Evolutionary conservation across 2,329 filamentous ascomycete genomes (phyloP).

Genomic region (Dothideomycetes sp.): DNA sequence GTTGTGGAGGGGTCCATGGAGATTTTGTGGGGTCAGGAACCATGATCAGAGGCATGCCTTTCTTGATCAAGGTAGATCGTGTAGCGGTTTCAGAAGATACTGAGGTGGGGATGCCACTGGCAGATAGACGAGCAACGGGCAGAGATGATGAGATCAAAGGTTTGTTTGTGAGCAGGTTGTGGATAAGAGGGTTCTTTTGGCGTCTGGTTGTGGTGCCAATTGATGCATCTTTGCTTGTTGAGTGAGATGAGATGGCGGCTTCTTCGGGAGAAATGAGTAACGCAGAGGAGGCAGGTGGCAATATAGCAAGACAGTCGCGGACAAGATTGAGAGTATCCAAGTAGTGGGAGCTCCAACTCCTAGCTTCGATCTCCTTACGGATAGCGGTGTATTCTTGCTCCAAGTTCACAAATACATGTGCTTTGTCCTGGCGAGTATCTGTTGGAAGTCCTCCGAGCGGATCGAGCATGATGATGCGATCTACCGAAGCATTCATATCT

Average conservation of each 20-base stretch:
- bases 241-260: conserved; percentile 54
- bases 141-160: conserved; percentile 87
- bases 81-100: conserved; percentile 22
- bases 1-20: conserved; percentile 59
- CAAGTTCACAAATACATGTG: conserved; percentile 84
- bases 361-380: conserved; percentile 40
- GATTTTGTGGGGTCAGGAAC: conserved; percentile 59
- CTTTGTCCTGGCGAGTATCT: conserved; percentile 47
- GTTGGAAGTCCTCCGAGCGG: conserved; percentile 75
- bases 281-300: conserved; percentile 78
- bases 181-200: conserved; percentile 77
- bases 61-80: conserved; percentile 62
- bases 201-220: conserved; percentile 46
- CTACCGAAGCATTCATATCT: conserved; percentile 49
- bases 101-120: conserved; percentile 24
- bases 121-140: conserved; percentile 56
- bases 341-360: conserved; percentile 34
- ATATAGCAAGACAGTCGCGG: conserved; percentile 58
- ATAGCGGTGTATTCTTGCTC: conserved; percentile 77
- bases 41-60: conserved; percentile 80
- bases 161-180: conserved; percentile 93
- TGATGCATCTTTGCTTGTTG: conserved; percentile 12
- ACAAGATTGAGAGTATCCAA: conserved; percentile 66
- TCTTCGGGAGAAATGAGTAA: conserved; percentile 81
- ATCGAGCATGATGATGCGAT: conserved; percentile 83